Percentiles rank a stretch among this genome's conserved stretches.
phyloP scores from a whole-genome alignment of 2,329 filamentous ascomycete genomes.

The Aureobasidium sp. region DNA sequence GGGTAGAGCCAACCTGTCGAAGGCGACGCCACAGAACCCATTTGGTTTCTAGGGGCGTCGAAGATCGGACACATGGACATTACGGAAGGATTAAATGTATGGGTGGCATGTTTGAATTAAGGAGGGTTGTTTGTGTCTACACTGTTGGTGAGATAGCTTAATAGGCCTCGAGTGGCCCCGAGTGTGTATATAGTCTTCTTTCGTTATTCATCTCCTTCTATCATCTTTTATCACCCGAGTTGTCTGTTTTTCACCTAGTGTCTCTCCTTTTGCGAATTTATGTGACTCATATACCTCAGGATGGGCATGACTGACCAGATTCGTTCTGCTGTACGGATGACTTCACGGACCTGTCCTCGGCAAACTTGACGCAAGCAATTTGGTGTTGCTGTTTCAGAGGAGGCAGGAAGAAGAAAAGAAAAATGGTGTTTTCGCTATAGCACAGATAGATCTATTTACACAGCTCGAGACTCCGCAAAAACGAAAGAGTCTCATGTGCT shows the following conservation, averaged over 20 bases:
- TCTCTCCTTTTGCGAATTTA: no score
- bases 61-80: background rate
- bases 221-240: background rate
- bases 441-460: slow-evolving; percentile 17
- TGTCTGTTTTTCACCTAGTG: background rate
- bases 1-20: slow-evolving; percentile 81
- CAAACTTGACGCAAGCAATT: background rate
- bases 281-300: background rate
- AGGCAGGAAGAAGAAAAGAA: background rate
- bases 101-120: background rate
- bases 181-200: slow-evolving; percentile 8
- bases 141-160: background rate
- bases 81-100: background rate
- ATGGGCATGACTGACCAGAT: background rate
- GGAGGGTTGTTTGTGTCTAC: background rate
- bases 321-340: background rate
- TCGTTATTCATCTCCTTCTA: background rate
- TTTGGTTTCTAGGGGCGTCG: slow-evolving; percentile 53
- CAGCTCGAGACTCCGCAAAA: background rate
- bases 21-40: slow-evolving; percentile 73
- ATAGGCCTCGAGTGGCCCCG: background rate
- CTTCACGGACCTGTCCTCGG: background rate
- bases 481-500: slow-evolving; percentile 6
- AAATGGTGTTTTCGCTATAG: slow-evolving; percentile 14
- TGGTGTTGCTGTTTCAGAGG: background rate